phyloP scores from a whole-genome alignment of 345 rosid species.

The Camelina sativa region DNA sequence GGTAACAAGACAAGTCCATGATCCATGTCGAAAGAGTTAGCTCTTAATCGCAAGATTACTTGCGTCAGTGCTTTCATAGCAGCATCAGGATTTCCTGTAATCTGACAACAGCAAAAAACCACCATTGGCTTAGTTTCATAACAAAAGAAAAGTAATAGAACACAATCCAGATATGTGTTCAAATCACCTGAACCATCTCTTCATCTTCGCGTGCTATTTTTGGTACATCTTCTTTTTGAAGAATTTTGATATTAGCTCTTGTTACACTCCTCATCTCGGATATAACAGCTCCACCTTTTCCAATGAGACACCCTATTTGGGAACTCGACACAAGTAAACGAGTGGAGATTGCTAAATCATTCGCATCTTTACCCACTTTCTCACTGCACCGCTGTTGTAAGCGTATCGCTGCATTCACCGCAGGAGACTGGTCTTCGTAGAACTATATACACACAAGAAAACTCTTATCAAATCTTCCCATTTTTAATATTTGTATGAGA shows the following conservation, averaged over 20 bases:
- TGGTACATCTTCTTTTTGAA: slow-evolving; percentile 63
- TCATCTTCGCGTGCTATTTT: slow-evolving; percentile 68
- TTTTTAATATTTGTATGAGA: neutral
- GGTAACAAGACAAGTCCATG: slow-evolving; percentile 58
- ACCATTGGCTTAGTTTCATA: slow-evolving; percentile 1
- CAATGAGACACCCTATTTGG: slow-evolving; percentile 77
- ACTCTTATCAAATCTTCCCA: neutral
- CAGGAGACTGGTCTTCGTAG: slow-evolving; percentile 70
- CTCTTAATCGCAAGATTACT: slow-evolving; percentile 63
- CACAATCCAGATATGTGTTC: neutral
- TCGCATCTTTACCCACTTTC: slow-evolving; percentile 66
- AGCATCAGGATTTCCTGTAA: slow-evolving; percentile 70
- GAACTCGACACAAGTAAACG: slow-evolving; percentile 73
- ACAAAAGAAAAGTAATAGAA: no score
- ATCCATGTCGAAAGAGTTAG: slow-evolving; percentile 70
- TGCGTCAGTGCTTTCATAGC: slow-evolving; percentile 75
- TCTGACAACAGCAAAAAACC: slow-evolving; percentile 44
- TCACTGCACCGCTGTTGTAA: slow-evolving; percentile 79
- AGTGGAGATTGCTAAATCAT: slow-evolving; percentile 59
- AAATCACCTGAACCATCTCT: slow-evolving; percentile 70
- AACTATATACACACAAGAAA: slow-evolving; percentile 45
- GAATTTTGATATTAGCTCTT: slow-evolving; percentile 63
- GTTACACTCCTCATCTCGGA: slow-evolving; percentile 73
- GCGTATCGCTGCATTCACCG: slow-evolving; percentile 69
- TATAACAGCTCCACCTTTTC: slow-evolving; percentile 76